Conservation (phyloP, 2,329 filamentous ascomycete genomes). For the Pseudocercospora ulei region DNA sequence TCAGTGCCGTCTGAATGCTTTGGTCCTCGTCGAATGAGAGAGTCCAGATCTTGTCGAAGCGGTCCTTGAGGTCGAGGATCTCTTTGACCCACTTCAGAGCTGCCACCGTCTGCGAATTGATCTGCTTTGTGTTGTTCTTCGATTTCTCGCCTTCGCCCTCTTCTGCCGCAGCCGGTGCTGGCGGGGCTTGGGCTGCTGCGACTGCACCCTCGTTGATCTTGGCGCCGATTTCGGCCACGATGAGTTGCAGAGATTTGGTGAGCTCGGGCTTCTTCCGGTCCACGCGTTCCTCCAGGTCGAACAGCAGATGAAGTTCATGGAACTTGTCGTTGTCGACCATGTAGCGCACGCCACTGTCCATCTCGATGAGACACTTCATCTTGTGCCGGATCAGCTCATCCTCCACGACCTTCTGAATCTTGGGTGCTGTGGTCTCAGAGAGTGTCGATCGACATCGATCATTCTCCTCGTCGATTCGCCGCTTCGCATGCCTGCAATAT, state of each 20-base stretch:
- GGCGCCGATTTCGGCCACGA: slow-evolving; percentile 67
- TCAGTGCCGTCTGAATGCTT: slow-evolving; percentile 68
- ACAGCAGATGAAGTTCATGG: slow-evolving; percentile 70
- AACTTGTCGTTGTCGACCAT: slow-evolving; percentile 88
- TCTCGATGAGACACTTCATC: slow-evolving; percentile 68
- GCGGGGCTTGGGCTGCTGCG: slow-evolving; percentile 48
- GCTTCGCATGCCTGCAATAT: slow-evolving; percentile 68
- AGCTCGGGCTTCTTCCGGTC: slow-evolving; percentile 63
- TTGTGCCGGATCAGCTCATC: slow-evolving; percentile 67
- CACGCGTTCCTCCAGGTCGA: slow-evolving; percentile 66
- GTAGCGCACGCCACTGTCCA: slow-evolving; percentile 75
- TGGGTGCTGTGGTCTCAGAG: slow-evolving; percentile 59
- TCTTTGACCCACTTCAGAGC: slow-evolving; percentile 95
- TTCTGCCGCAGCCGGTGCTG: slow-evolving; percentile 40
- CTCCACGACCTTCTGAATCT: slow-evolving; percentile 69
- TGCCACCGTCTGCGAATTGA: slow-evolving; percentile 71
- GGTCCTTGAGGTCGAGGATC: slow-evolving; percentile 72
- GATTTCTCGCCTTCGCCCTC: slow-evolving; percentile 43
- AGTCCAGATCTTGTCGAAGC: slow-evolving; percentile 72
- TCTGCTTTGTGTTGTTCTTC: slow-evolving; percentile 39
- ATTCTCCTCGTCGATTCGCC: slow-evolving; percentile 67
- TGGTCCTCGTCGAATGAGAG: slow-evolving; percentile 66
- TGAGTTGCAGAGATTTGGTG: slow-evolving; percentile 59
- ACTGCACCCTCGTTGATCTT: slow-evolving; percentile 66
- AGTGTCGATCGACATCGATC: slow-evolving; percentile 76